Evolutionary conservation across 805 yeast species (phyloP).

Genomic region (Yamadazyma paraphyllophila): DNA sequence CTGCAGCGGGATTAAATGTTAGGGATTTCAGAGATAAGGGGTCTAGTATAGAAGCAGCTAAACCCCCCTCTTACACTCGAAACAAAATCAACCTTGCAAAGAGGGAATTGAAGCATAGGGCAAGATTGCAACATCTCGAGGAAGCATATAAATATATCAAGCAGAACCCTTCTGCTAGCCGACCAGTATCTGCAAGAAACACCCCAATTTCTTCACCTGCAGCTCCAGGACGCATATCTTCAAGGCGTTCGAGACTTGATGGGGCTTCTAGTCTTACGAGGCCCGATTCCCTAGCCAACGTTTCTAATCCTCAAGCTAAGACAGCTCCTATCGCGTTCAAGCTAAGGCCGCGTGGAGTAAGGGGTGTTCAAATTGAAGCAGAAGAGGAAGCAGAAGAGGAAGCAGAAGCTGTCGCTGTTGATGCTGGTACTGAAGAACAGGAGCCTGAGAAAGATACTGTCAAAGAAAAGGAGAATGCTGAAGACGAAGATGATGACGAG

Average conservation of each 20-base stretch:
- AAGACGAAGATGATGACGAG: not conserved
- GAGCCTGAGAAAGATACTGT: not conserved
- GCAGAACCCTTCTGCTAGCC: not conserved
- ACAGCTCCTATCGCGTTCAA: too few relatives aligned
- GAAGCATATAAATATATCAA: constrained; percentile 3
- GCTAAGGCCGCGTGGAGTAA: too few relatives aligned
- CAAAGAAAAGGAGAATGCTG: not conserved
- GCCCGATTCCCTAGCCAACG: too few relatives aligned
- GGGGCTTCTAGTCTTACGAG: too few relatives aligned
- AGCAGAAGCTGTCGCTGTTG: not conserved
- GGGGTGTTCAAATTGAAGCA: not conserved
- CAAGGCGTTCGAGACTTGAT: too few relatives aligned
- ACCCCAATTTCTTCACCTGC: too few relatives aligned
- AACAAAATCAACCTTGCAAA: not conserved
- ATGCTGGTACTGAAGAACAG: not conserved
- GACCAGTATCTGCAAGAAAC: too few relatives aligned
- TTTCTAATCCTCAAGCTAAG: too few relatives aligned
- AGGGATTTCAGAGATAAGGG: constrained; percentile 62
- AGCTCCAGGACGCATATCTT: too few relatives aligned
- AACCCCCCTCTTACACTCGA: constrained; percentile 70
- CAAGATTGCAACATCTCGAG: not conserved
- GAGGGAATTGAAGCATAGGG: not conserved
- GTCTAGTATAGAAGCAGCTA: constrained; percentile 41
- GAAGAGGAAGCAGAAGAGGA: not conserved
- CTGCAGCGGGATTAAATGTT: constrained; percentile 71